phyloP scores from a whole-genome alignment of 1,139 yeast species.

The Suhomyces atakaporum region DNA sequence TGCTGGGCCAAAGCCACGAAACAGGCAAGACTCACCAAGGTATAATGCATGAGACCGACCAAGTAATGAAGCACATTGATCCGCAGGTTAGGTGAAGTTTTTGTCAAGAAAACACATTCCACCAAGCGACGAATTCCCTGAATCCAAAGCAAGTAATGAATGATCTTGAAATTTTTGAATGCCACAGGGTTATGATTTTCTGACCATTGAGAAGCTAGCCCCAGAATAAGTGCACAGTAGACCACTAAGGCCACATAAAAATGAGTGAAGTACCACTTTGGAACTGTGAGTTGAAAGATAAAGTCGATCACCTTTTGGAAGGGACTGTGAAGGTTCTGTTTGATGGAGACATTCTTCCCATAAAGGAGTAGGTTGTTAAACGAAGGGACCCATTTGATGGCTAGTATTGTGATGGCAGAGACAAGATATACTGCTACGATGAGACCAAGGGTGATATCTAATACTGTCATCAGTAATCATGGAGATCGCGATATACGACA shows the following conservation, averaged over 20 bases:
- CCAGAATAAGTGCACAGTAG: constrained; percentile 9
- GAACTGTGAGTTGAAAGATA: constrained; percentile 35
- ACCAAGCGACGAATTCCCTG: constrained; percentile 67
- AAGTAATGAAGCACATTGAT: constrained; percentile 79
- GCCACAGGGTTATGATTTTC: neutral
- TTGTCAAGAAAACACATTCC: constrained; percentile 60
- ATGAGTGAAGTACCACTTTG: constrained; percentile 51
- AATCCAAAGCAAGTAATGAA: constrained; percentile 28
- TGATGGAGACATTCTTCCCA: constrained; percentile 15
- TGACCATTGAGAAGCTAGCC: neutral
- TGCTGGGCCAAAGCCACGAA: constrained; percentile 1
- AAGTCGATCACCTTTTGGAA: constrained; percentile 3
- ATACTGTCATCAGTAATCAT: neutral
- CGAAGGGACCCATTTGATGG: constrained; percentile 13
- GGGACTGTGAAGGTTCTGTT: neutral
- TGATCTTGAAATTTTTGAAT: constrained; percentile 8
- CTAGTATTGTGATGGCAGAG: constrained; percentile 9
- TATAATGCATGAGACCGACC: constrained; percentile 71
- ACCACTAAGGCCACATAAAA: constrained; percentile 41
- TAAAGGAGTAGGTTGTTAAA: constrained; percentile 16
- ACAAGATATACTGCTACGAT: constrained; percentile 6
- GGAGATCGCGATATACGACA: too few relatives aligned
- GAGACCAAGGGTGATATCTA: neutral
- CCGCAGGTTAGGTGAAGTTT: constrained; percentile 48
- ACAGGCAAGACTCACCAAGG: constrained; percentile 22